phyloP scores from a whole-genome alignment of 495 filamentous ascomycete species.

The Penicillium cataractarum region DNA sequence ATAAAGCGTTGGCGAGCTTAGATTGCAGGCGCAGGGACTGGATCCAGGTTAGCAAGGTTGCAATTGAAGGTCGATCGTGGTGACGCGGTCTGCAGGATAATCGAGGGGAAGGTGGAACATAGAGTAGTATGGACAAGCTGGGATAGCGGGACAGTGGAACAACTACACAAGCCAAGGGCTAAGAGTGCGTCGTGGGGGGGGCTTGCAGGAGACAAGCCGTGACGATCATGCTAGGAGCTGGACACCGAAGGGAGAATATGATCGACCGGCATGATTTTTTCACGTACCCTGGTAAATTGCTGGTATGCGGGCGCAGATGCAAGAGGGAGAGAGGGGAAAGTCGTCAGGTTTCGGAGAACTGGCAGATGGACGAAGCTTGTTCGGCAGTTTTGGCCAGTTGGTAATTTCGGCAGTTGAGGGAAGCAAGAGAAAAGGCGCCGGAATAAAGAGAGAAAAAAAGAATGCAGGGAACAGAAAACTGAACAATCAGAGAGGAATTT shows the following conservation, averaged over 20 bases:
- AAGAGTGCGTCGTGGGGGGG: background rate
- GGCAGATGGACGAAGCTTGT: background rate
- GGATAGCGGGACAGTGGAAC: background rate
- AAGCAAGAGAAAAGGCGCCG: background rate
- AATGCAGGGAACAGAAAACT: background rate
- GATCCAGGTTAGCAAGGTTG: slow-evolving; percentile 24
- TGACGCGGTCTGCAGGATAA: slow-evolving; percentile 42
- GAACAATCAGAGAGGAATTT: slow-evolving; percentile 5
- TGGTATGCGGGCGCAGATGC: slow-evolving; percentile 13
- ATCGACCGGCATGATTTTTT: slow-evolving; percentile 16
- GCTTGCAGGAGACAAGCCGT: slow-evolving; percentile 22
- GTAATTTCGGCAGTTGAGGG: background rate
- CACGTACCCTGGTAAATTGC: slow-evolving; percentile 29
- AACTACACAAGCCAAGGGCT: background rate
- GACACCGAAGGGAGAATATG: slow-evolving; percentile 6
- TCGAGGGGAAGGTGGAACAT: slow-evolving; percentile 13
- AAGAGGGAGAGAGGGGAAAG: slow-evolving; percentile 6
- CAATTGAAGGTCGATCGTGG: slow-evolving; percentile 23
- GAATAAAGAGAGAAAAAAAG: background rate
- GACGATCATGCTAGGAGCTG: slow-evolving; percentile 37
- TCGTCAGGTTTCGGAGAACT: background rate
- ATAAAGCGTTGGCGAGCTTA: slow-evolving; percentile 1
- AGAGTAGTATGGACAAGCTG: background rate
- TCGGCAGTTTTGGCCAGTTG: background rate
- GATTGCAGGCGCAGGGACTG: slow-evolving; percentile 11